A percentile compares a stretch with the other conserved stretches of the same genome.
Evolutionary conservation across 306 rosid genomes (phyloP).

Genomic region (Acacia confusa): DNA sequence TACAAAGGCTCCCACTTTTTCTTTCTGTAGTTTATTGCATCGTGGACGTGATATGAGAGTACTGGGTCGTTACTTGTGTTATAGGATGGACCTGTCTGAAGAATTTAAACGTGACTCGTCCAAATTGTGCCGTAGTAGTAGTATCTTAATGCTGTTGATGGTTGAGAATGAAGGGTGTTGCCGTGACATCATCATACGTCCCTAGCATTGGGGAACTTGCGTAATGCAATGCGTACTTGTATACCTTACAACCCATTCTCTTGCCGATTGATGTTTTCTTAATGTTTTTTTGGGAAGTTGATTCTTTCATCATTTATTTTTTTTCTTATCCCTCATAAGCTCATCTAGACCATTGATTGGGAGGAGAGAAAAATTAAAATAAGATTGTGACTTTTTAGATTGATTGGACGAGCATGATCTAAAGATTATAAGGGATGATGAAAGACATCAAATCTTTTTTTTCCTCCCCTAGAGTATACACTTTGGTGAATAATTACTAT

Average conservation of each 20-base stretch:
- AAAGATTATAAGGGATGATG: too few species aligned
- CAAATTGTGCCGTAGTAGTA: background rate
- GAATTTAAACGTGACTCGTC: conserved; percentile 21
- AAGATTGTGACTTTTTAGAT: too few species aligned
- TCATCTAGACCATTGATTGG: too few species aligned
- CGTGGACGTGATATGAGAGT: background rate
- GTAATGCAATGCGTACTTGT: conserved; percentile 3
- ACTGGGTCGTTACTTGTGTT: background rate
- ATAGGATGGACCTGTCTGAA: conserved; percentile 21
- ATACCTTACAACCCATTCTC: background rate
- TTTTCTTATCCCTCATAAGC: too few species aligned
- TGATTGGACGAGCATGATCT: too few species aligned
- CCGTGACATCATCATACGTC: conserved; percentile 1
- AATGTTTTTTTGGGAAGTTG: too few species aligned
- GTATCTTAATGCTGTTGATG: conserved; percentile 7
- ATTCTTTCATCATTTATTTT: too few species aligned
- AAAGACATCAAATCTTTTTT: too few species aligned
- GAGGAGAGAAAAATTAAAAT: too few species aligned
- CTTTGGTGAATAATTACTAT: too few species aligned
- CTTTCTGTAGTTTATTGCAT: conserved; percentile 11
- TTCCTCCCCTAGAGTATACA: too few species aligned
- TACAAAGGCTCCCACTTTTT: background rate
- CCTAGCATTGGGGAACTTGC: conserved; percentile 13
- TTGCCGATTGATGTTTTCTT: background rate
- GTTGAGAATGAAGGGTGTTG: background rate